Evolutionary conservation across 345 rosid genomes (phyloP).

Genomic region (Lenwebbia sp.): DNA sequence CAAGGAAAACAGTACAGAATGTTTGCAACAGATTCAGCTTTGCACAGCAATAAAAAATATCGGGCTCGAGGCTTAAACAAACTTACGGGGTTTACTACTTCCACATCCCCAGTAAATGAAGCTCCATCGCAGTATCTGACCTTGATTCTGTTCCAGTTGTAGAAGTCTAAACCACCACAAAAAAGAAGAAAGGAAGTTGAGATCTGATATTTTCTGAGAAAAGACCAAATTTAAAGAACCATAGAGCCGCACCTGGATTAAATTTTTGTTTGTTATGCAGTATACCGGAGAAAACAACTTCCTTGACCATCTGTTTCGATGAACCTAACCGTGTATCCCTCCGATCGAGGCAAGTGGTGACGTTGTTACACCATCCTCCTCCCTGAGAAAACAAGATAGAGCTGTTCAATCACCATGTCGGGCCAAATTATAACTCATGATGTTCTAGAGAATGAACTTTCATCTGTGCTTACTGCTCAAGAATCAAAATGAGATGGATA

Average conservation of each 20-base stretch:
- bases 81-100: conserved; percentile 68
- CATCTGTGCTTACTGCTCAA: neutral
- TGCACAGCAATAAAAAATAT: neutral
- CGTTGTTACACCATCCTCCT: conserved; percentile 94
- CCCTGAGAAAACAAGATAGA: conserved; percentile 35
- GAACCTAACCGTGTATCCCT: conserved; percentile 71
- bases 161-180: conserved; percentile 35
- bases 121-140: conserved; percentile 92
- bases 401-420: neutral
- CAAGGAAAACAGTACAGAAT: neutral
- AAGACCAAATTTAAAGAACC: neutral
- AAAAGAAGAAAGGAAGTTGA: neutral
- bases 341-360: conserved; percentile 47
- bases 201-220: neutral
- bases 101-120: conserved; percentile 87
- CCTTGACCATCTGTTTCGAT: conserved; percentile 53
- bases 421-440: neutral
- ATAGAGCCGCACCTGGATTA: conserved; percentile 55
- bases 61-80: neutral
- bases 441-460: neutral
- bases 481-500: neutral
- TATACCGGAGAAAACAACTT: conserved; percentile 72
- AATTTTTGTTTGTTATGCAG: conserved; percentile 38
- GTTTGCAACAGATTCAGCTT: neutral
- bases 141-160: conserved; percentile 86